Base-by-base conservation (phyloP, 2,329 filamentous ascomycete genomes). In the Beauveria sp. region DNA sequence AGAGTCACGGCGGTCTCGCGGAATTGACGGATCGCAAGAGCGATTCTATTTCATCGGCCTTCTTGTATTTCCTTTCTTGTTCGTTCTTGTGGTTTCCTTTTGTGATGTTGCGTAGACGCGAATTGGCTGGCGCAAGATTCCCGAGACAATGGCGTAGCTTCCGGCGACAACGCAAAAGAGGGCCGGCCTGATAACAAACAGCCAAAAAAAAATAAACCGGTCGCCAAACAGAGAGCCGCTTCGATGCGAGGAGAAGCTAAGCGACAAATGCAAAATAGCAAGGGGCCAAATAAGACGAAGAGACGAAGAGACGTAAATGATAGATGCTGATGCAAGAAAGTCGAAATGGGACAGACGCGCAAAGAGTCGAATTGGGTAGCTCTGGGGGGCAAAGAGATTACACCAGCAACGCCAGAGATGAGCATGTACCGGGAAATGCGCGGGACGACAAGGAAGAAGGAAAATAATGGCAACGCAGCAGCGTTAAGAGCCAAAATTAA, bases 381-480 rank as follows among this genome's bases (percentile, higher is more conserved):
- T 24, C 26, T 24, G 58, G 58, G 58, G 58, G 50, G 14, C 49
- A 54, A 48, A 48, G 58, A 60, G 58, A 60, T 60, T 60, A 48
- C 40, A 46, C 58, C 40, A 22, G 49, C 40, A 53, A 38, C 40
- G 26, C 6, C 26, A 46, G 50, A 60, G 49, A 54, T 60, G 58
- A 60, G 58, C 40, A 46, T 31, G 50, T 40, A 40, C 58, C 42
- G 10, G 58, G 58, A 50, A 26, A 60, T 60, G 49, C 40, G 26
- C 49, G 2, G 10, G 26, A 43, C 22, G 48, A 60, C 38, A 45
- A 31, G 16, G 31, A 28, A 20, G 20, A 31, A 28, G 16, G 18
- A 28, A 43, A 55, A 26, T n/a, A 20, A 56, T 31, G 24, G 24
- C 24, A 43, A 50, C 46, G 54, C 40, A 20, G 26, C 54, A 20